Evolutionary conservation across 2,329 filamentous ascomycete species (phyloP), one percentile per base, ranked within the genome.

Genomic region (Beauveria australis): DNA sequence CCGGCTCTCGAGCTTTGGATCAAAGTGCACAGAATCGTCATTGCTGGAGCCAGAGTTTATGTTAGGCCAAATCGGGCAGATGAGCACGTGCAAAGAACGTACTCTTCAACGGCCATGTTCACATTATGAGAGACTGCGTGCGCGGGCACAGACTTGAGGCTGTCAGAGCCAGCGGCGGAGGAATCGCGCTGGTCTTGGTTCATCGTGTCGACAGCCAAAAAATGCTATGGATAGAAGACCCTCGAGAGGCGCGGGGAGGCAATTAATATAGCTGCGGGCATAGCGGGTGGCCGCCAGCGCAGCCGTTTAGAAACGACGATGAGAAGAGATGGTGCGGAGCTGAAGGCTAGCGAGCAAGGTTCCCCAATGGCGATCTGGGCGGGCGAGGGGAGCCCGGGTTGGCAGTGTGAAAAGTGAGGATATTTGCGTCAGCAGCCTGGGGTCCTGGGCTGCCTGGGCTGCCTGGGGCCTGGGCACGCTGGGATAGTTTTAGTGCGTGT

Each of bases 1-100:
- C 56, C 76, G 79, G 8, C 77, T 70, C 68, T 89, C 87, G 2
- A 81, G 83, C 30, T 72, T 76, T 3, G 76, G 73, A 64, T 88
- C 84, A 64, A 86, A 82, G n/a, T 76, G 65, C 14, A 84, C 70
- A 3, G 82, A 72, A 0, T 81, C 68, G 30, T 76, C 70, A 22
- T 81, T 81, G 68, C 82, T 78, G 65, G 77, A 79, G 28, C 16
- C 12, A 10, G 5, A 37, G 18, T 43, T 18, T 3, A 19, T 43
- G 18, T 43, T 22, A 41, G 37, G 2, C 14, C 9, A 14, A 14
- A 14, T 5, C 3, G 16, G 19, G 22, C 2, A 53, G 12, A 37
- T 37, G 2, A 10, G 41, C 3, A 16, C 16, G 18, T 9, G 24
- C 5, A 3, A 28, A 9, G 16, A 24, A 37, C 54, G 41, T 26